A percentile compares a stretch with the other conserved stretches of the same genome.
These are phyloP conservation scores for Aspergillus jensenii DNA, from an alignment of 2,329 filamentous ascomycete species.

Conservation along the genomic window DNA sequence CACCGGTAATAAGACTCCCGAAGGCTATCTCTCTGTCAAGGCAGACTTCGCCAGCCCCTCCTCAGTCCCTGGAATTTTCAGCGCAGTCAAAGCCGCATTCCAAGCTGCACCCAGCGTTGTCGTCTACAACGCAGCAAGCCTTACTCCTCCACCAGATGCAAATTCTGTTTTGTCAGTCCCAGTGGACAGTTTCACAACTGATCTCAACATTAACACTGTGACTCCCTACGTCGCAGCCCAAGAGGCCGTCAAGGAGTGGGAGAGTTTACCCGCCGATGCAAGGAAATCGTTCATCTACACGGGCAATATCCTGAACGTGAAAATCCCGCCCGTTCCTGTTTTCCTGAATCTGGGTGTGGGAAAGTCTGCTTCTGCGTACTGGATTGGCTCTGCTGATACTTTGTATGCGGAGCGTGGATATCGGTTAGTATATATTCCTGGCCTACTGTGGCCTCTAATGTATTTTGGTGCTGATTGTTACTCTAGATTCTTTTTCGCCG, in stretches of 20 bases:
- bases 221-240: constrained; percentile 1
- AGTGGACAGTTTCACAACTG: not conserved
- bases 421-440: not conserved
- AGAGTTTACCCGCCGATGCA: not conserved
- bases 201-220: constrained; percentile 2
- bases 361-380: not conserved
- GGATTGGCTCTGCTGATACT: not conserved
- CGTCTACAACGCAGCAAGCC: not conserved
- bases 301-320: not conserved
- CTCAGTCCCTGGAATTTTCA: not conserved
- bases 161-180: not conserved
- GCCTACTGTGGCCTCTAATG: not conserved
- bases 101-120: not conserved
- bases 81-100: not conserved
- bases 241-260: not conserved
- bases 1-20: not conserved
- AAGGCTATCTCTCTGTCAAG: not conserved
- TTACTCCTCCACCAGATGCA: not conserved
- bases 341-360: not conserved
- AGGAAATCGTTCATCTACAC: constrained; percentile 6
- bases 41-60: not conserved
- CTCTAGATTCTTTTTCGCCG: not conserved
- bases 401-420: not conserved
- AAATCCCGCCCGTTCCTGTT: not conserved
- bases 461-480: not conserved